Evolutionary conservation across 768 basidiomycete genomes (phyloP).

Genomic region (Hygrophoropsis aurantiaca): DNA sequence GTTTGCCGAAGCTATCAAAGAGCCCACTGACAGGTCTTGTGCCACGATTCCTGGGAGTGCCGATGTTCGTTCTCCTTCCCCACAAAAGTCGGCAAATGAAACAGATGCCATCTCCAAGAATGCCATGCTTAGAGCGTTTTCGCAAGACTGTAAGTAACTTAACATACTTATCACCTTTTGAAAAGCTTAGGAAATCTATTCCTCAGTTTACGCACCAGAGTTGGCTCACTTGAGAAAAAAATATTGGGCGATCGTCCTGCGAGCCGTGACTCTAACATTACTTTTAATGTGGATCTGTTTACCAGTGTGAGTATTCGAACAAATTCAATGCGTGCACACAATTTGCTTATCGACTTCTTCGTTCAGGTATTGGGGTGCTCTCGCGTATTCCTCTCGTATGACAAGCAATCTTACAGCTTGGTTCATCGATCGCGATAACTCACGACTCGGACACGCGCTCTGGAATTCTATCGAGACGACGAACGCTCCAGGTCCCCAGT

Average conservation of each 20-base stretch:
- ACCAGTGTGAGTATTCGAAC: slow-evolving; percentile 33
- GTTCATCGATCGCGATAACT: slow-evolving; percentile 40
- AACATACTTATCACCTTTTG: not conserved
- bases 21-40: too few species aligned
- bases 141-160: not conserved
- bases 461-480: slow-evolving; percentile 23
- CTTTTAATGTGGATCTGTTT: slow-evolving; percentile 41
- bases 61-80: too few species aligned
- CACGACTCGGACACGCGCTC: slow-evolving; percentile 31
- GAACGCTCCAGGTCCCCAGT: slow-evolving; percentile 15
- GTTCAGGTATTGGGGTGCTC: slow-evolving; percentile 26
- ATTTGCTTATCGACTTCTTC: not conserved
- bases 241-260: slow-evolving; percentile 32
- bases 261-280: slow-evolving; percentile 28
- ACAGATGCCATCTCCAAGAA: too few species aligned
- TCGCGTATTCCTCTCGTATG: slow-evolving; percentile 13
- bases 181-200: not conserved
- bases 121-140: not conserved
- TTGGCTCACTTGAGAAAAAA: slow-evolving; percentile 20
- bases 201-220: slow-evolving; percentile 20
- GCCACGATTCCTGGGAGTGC: too few species aligned
- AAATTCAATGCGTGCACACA: not conserved
- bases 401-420: slow-evolving; percentile 34
- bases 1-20: too few species aligned
- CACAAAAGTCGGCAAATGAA: too few species aligned